Evolutionary conservation across 306 rosid genomes (phyloP).

Genomic region (Coriaria nepalensis): DNA sequence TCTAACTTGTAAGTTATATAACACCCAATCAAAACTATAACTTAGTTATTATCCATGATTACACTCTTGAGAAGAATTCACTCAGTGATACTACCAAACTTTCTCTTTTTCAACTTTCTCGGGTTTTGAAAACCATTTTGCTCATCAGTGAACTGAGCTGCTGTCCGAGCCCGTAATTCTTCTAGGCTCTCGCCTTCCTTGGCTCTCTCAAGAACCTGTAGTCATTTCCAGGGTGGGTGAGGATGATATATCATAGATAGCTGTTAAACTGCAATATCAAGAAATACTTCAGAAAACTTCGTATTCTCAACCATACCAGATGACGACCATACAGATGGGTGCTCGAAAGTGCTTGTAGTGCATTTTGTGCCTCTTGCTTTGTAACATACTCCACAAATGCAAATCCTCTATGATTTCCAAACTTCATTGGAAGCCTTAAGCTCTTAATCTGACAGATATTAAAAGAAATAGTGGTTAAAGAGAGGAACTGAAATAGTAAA

Average conservation of each 20-base stretch:
- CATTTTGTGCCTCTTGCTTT: slow-evolving; percentile 80
- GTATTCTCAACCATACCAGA: too few species aligned
- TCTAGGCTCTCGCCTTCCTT: slow-evolving; percentile 89
- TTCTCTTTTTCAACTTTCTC: slow-evolving; percentile 59
- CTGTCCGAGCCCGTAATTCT: slow-evolving; percentile 57
- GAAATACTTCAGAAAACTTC: too few species aligned
- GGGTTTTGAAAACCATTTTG: slow-evolving; percentile 36
- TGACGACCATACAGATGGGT: slow-evolving; percentile 80
- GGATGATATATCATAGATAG: too few species aligned
- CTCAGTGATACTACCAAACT: too few species aligned
- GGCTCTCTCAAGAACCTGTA: slow-evolving; percentile 79
- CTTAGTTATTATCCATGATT: too few species aligned
- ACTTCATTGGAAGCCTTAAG: slow-evolving; percentile 70
- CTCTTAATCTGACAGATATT: slow-evolving; percentile 60
- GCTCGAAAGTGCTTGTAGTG: slow-evolving; percentile 60
- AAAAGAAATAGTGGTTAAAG: slow-evolving; percentile 1
- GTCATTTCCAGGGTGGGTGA: not conserved
- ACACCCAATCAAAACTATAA: too few species aligned
- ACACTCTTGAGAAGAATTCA: too few species aligned
- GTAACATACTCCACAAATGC: slow-evolving; percentile 85
- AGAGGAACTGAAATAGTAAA: too few species aligned
- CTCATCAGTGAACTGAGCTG: slow-evolving; percentile 51
- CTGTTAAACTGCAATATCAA: too few species aligned
- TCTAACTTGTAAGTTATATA: too few species aligned
- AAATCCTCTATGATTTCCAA: slow-evolving; percentile 85